phyloP scores from a whole-genome alignment of 768 basidiomycete species.

The Trichaptum fuscoviolaceum region DNA sequence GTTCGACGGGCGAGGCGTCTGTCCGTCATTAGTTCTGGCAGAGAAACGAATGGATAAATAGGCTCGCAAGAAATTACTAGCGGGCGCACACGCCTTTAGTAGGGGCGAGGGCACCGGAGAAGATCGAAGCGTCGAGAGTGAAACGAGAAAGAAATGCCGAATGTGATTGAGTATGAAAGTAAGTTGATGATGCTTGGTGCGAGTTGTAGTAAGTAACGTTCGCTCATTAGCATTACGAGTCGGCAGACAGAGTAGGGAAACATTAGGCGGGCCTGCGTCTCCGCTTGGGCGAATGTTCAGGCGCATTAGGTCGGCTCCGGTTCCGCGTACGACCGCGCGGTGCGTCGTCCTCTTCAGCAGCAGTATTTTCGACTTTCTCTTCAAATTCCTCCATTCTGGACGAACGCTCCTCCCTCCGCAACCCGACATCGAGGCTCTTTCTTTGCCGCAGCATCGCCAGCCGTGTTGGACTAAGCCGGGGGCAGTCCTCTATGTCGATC shows the following conservation, averaged over 20 bases:
- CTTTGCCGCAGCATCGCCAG: not conserved
- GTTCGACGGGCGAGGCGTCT: not conserved
- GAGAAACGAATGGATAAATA: not conserved
- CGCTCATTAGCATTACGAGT: not conserved
- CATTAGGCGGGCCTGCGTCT: conserved; percentile 1
- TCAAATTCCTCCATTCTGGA: not conserved
- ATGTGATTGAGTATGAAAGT: not conserved
- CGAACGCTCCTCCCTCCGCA: not conserved
- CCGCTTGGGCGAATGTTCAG: conserved; percentile 1
- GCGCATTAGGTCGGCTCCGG: conserved; percentile 3
- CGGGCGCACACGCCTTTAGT: no score
- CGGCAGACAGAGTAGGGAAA: not conserved
- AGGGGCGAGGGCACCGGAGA: no score
- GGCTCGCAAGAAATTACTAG: not conserved
- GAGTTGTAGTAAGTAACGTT: not conserved
- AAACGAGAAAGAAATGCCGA: not conserved
- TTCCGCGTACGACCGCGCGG: conserved; percentile 4
- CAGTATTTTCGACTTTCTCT: not conserved
- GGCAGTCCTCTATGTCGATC: conserved; percentile 29
- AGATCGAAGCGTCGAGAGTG: not conserved
- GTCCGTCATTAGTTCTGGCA: not conserved
- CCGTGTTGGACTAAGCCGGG: conserved; percentile 28
- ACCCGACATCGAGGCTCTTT: not conserved
- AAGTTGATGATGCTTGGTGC: not conserved
- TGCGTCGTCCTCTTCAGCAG: not conserved